Evolutionary conservation across 1,284 basidiomycete species (phyloP).

Genomic region (Abortiporus biennis): DNA sequence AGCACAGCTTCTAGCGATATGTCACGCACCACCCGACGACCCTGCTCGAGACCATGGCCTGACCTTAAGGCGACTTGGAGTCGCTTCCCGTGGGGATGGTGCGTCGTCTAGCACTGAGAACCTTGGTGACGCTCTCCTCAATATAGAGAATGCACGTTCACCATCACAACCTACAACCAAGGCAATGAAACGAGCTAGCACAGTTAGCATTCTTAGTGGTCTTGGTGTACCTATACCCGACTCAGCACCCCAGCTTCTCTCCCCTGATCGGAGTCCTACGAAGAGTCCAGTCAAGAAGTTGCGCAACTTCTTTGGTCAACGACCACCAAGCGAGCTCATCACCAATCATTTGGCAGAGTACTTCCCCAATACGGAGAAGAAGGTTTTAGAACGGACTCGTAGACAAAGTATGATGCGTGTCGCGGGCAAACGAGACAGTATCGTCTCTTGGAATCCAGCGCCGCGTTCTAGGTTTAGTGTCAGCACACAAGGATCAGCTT

Average conservation of each 20-base stretch:
- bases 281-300: constrained; percentile 57
- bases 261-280: constrained; percentile 20
- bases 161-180: constrained; percentile 31
- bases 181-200: constrained; percentile 87
- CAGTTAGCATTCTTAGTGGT: constrained; percentile 90
- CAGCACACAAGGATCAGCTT: constrained; percentile 61
- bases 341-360: constrained; percentile 94
- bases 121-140: constrained; percentile 35
- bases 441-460: constrained; percentile 30
- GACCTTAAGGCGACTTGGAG: constrained; percentile 51
- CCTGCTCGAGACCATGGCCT: constrained; percentile 82
- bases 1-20: constrained; percentile 78
- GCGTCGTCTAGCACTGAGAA: constrained; percentile 23
- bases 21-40: constrained; percentile 78
- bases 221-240: constrained; percentile 77
- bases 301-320: constrained; percentile 97
- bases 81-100: too few relatives aligned
- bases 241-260: constrained; percentile 41
- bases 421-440: constrained; percentile 27
- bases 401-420: constrained; percentile 67
- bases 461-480: constrained; percentile 57
- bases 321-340: constrained; percentile 95
- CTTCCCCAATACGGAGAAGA: constrained; percentile 93
- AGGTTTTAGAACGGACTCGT: constrained; percentile 78
- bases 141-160: constrained; percentile 19